These are phyloP conservation scores for Debaryomycetaceae sp. DNA, from an alignment of 1,139 yeast genomes.

Conservation along the genomic window DNA sequence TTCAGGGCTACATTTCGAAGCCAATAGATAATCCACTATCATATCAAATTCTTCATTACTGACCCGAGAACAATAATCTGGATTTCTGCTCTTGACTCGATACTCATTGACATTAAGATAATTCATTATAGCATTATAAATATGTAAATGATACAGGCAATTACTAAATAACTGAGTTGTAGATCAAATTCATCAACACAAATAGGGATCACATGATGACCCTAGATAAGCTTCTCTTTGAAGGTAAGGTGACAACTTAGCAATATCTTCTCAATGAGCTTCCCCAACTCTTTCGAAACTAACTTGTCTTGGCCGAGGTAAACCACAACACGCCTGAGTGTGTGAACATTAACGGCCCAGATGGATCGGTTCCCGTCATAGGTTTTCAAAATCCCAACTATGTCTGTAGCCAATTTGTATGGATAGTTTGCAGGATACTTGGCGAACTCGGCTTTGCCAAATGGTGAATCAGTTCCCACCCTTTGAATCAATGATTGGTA, in stretches of 20 bases:
- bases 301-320: constrained; percentile 26
- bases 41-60: constrained; percentile 13
- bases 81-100: constrained; percentile 12
- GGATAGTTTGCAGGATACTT: constrained; percentile 24
- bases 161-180: background rate
- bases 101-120: background rate
- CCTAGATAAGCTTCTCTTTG: background rate
- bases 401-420: constrained; percentile 30
- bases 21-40: constrained; percentile 13
- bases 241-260: constrained; percentile 22
- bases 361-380: constrained; percentile 30
- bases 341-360: constrained; percentile 37
- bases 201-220: background rate
- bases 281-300: constrained; percentile 23
- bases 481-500: constrained; percentile 25
- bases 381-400: constrained; percentile 36
- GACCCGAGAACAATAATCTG: constrained; percentile 19
- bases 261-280: constrained; percentile 24
- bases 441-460: constrained; percentile 18
- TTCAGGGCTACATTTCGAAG: constrained; percentile 2
- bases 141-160: background rate
- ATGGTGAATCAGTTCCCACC: constrained; percentile 12
- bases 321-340: constrained; percentile 28
- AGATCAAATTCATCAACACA: background rate
- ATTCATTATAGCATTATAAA: background rate